These are phyloP conservation scores for Cornus controversa DNA, from an alignment of 148 eudicot species.

Conservation along the genomic window DNA sequence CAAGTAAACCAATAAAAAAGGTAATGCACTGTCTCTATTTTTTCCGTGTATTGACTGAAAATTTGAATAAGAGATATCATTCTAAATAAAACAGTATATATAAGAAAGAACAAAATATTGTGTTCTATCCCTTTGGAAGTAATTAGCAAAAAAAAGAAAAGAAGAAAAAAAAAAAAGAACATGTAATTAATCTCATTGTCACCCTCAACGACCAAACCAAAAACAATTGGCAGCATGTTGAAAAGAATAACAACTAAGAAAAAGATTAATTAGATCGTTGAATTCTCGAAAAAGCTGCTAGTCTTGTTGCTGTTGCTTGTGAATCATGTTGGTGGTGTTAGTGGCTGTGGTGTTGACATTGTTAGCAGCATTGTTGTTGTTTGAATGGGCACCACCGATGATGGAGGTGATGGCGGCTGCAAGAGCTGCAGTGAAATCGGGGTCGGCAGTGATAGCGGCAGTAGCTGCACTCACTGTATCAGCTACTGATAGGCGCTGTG, in stretches of 20 bases:
- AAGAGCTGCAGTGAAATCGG: conserved; percentile 87
- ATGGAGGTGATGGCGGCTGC: conserved; percentile 82
- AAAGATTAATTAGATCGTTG: neutral
- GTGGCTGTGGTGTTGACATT: conserved; percentile 14
- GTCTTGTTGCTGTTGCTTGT: conserved; percentile 38
- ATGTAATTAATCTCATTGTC: conserved; percentile 10
- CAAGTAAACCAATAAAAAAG: neutral
- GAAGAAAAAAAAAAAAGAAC: conserved; percentile 14
- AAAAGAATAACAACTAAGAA: neutral
- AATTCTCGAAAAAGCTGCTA: conserved; percentile 31
- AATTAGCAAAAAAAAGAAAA: neutral
- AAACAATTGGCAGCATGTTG: neutral
- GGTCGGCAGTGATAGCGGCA: conserved; percentile 79
- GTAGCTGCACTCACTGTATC: conserved; percentile 82
- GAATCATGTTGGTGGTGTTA: conserved; percentile 9
- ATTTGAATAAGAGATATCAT: conserved; percentile 18
- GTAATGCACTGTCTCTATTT: neutral
- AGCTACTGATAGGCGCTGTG: conserved; percentile 33
- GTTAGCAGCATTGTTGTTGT: conserved; percentile 14
- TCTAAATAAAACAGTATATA: conserved; percentile 22
- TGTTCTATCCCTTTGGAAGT: neutral
- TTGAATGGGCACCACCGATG: conserved; percentile 50
- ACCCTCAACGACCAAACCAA: neutral
- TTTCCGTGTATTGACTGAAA: conserved; percentile 9
- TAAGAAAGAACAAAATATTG: conserved; percentile 16